A percentile compares a stretch with the other conserved stretches of the same genome.
phyloP scores from a whole-genome alignment of 176 grass and related monocot species.

The Olyra latifolia region DNA sequence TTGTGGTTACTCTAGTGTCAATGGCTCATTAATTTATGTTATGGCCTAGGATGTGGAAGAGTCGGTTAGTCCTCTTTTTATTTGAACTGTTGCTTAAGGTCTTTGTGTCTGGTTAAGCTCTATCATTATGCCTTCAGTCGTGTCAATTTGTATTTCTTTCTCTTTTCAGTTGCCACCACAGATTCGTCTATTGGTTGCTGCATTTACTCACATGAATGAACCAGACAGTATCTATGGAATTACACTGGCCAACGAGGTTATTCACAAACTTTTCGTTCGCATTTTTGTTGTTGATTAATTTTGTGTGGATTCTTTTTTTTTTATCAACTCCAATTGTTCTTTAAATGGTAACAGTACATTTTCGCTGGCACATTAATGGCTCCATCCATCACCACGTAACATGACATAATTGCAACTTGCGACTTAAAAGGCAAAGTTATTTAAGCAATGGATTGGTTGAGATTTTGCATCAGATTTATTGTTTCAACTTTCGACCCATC shows the following conservation, averaged over 20 bases:
- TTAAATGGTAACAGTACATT: background rate
- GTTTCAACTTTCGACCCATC: background rate
- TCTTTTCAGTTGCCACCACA: slow-evolving; percentile 77
- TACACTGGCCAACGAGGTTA: slow-evolving; percentile 83
- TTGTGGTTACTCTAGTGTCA: background rate
- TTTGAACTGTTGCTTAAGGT: slow-evolving; percentile 9
- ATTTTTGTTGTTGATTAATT: slow-evolving; percentile 3
- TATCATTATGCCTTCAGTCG: background rate
- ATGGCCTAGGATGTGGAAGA: slow-evolving; percentile 30
- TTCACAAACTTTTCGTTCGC: background rate
- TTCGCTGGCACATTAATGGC: background rate
- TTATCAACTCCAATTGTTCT: background rate
- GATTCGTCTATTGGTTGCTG: slow-evolving; percentile 64
- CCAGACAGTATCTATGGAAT: slow-evolving; percentile 95
- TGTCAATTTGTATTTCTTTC: slow-evolving; percentile 30
- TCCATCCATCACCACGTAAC: background rate
- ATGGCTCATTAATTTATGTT: background rate
- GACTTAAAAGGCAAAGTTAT: background rate
- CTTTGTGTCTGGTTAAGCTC: slow-evolving; percentile 24
- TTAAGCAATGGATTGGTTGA: background rate
- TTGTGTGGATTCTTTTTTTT: slow-evolving; percentile 1
- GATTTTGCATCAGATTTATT: slow-evolving; percentile 12
- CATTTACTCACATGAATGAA: slow-evolving; percentile 85
- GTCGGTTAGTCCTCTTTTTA: slow-evolving; percentile 47
- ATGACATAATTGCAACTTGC: background rate